phyloP scores from a whole-genome alignment of 176 grass and related monocot genomes.

The Zea luxurians region DNA sequence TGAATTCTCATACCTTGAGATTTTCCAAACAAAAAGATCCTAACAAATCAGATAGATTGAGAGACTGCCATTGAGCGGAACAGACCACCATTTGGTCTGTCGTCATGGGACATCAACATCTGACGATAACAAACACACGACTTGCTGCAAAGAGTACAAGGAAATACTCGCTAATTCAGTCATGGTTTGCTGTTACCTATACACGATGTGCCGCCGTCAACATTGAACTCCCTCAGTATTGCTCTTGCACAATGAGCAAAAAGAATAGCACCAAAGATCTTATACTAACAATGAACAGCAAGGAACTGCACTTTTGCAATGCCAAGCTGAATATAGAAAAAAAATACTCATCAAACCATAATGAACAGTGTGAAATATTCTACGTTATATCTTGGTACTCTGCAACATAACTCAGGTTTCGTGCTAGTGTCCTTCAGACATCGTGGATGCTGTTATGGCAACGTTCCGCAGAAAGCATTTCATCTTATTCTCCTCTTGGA shows the following conservation, averaged over 20 bases:
- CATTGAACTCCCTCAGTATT: conserved; percentile 20
- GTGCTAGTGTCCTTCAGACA: neutral
- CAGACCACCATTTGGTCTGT: neutral
- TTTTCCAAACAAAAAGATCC: neutral
- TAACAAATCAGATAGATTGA: neutral
- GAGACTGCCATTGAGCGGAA: neutral
- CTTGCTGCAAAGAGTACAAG: conserved; percentile 18
- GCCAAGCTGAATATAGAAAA: neutral
- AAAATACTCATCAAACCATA: neutral
- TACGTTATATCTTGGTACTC: neutral
- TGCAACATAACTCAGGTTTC: conserved; percentile 6
- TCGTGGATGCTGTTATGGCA: neutral
- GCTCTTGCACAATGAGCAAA: conserved; percentile 8
- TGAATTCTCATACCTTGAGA: conserved; percentile 5
- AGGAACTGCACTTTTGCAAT: conserved; percentile 41
- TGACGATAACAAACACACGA: neutral
- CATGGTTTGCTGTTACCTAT: conserved; percentile 18
- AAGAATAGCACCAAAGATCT: conserved; percentile 26
- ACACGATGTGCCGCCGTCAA: conserved; percentile 8
- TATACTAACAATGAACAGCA: conserved; percentile 26
- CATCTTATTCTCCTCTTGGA: conserved; percentile 4
- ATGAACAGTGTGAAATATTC: conserved; percentile 17
- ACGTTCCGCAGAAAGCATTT: conserved; percentile 5
- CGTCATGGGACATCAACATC: neutral
- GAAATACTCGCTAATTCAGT: neutral